Evolutionary conservation across 83 land plant genomes (phyloP), one percentile per base, ranked within the genome.

Genomic region (Thuja plicata): DNA sequence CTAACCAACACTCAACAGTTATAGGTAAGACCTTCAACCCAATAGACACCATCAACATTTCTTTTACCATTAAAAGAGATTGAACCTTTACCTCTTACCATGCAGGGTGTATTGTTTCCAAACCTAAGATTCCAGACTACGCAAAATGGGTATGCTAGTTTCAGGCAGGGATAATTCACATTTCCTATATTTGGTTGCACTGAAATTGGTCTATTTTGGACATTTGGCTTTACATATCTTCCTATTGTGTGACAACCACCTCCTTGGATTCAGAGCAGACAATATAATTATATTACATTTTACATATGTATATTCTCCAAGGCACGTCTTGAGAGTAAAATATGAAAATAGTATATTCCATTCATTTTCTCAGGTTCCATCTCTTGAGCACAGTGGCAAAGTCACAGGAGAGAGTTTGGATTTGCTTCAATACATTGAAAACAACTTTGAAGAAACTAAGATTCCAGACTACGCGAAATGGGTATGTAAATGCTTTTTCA

Each of bases 371-470:
- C 91, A 97, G 97, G 98, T 95, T 77, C 97, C 97, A 79, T 66
- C 95, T 15, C 90, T 97, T 88, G 98, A 97, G 91, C 95, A 97
- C 88, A 94, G 94, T 79, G 94, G 94, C 82, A 93, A 94, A 91
- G 94, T 97, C 41, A 92, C 34, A 78, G 97, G 95, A 83, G 97
- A 97, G 89, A 97, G 96, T 90, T 85, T 97, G 87, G 97, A 95
- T 78, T 89, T 97, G 91, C 92, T 94, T 60, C 89, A 91, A 46
- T 97, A 94, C 86, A 89, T 97, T 32, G 96, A 97, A 45, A 80
- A 87, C 48, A 87, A 94, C 55, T 97, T 97, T 90, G 95, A 91
- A 85, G 98, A 95, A 85, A 96, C 97, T 84, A 66, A 87, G n/a
- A n/a, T n/a, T n/a, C n/a, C n/a, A n/a, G n/a, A n/a, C n/a, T n/a